A percentile compares a stretch with the other conserved stretches of the same genome.
These are phyloP conservation scores for Pleurotus cornucopiae DNA, from an alignment of 768 basidiomycete genomes.

Conservation along the genomic window DNA sequence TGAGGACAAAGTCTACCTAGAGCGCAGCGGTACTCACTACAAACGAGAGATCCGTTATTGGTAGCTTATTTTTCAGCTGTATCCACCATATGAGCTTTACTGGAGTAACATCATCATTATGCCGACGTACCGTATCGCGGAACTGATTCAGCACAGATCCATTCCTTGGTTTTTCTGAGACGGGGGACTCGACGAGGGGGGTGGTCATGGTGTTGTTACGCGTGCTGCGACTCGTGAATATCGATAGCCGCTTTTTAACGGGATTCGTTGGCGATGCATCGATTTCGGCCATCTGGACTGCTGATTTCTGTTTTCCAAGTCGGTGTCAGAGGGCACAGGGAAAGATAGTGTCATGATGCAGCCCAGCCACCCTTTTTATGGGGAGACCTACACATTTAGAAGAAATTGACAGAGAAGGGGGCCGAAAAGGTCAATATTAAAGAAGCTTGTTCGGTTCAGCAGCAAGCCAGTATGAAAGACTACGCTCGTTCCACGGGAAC, in stretches of 20 bases:
- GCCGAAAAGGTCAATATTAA: not conserved
- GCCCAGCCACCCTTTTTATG: not conserved
- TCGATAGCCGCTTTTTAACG: not conserved
- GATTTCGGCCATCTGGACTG: not conserved
- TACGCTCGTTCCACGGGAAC: too few species aligned
- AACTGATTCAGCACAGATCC: not conserved
- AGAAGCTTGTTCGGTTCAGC: constrained; percentile 8
- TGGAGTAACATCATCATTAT: too few species aligned
- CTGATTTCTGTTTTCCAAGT: too few species aligned
- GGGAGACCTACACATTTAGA: not conserved
- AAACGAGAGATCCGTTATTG: not conserved
- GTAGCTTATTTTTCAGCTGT: constrained; percentile 1
- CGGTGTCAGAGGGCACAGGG: not conserved
- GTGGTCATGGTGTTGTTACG: constrained; percentile 2
- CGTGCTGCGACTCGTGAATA: not conserved
- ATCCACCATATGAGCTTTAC: too few species aligned
- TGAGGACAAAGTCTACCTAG: not conserved
- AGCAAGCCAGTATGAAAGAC: not conserved
- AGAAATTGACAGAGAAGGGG: not conserved
- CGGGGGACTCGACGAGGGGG: constrained; percentile 1
- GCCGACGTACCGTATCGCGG: too few species aligned
- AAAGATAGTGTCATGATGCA: not conserved
- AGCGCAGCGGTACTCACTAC: too few species aligned
- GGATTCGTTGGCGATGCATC: not conserved
- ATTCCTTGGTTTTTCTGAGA: not conserved